Base-by-base conservation (phyloP, 352 stramenopile species). In the Phytophthora agathidicida region DNA sequence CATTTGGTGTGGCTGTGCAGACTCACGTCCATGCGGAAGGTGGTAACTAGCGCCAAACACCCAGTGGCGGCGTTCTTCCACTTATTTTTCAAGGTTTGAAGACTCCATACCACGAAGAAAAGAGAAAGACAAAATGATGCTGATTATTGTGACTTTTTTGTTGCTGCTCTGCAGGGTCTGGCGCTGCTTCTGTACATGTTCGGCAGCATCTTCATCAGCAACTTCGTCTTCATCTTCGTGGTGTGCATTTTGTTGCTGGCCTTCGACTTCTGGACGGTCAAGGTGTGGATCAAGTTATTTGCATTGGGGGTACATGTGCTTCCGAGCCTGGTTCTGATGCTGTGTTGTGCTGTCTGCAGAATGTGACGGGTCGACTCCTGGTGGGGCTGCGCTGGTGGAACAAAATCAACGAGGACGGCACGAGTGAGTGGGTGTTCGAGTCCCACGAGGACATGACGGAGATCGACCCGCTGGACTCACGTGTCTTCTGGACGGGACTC, bases 261-360 rank as follows among this genome's bases (percentile, higher is more conserved):
- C 7, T 98, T 98, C 41, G 97, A 99, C 75, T 99, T 99, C 72
- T 99, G 97, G 97, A 97, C 97, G 0, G 96, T 99, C 24, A 99
- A 99, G 73, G 79, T 89, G 50, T 13, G 62, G n/a, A n/a, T n/a
- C n/a, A n/a, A n/a, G n/a, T n/a, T 63, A 1, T 13, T 33, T 42
- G 23, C 5, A n/a, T n/a, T n/a, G n/a, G n/a, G n/a, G n/a, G n/a
- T n/a, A 13, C 5, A 53, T 31, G 27, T 57, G 22, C 17, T 39
- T n/a, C n/a, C n/a, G n/a, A n/a, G 10, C 88, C 83, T 16, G 74
- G 19, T 53, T 28, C n/a, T 56, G 17, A 11, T 41, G 17, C 3
- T 54, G 26, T 26, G 16, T 51, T 27, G 33, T 35, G 23, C 9
- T 44, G 14, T 24, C 20, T 60, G 30, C 50, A 94, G 77, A 97